These are phyloP conservation scores for barley (Hordeum vulgare) DNA, from an alignment of 176 grass and related monocot genomes.

Conservation along the genomic window MorexV3_pseudomolecules_assembly NC_058519.1:105771549-105772048, in stretches of 20 bases:
- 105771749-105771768: not conserved
- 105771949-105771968: too few relatives aligned
- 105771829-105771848: too few relatives aligned
- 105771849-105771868: too few relatives aligned
- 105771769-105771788: not conserved
- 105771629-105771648: conserved; percentile 14
- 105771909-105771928: too few relatives aligned
- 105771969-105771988: not conserved
- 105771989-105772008: not conserved
- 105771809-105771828: not conserved
- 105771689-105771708: conserved; percentile 6
- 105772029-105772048: too few relatives aligned
- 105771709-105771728: not conserved
- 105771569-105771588: not conserved
- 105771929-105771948: too few relatives aligned
- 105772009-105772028: not conserved
- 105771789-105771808: not conserved
- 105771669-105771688: conserved; percentile 26
- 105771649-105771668: conserved; percentile 26
- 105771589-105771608: not conserved
- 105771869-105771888: too few relatives aligned
- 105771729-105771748: not conserved
- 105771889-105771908: too few relatives aligned
- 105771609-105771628: not conserved
- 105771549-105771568: not conserved